Evolutionary conservation across 176 grass and related monocot species (phyloP), one percentile per base, ranked within the genome.

Genomic region (Hordeum marinum): DNA sequence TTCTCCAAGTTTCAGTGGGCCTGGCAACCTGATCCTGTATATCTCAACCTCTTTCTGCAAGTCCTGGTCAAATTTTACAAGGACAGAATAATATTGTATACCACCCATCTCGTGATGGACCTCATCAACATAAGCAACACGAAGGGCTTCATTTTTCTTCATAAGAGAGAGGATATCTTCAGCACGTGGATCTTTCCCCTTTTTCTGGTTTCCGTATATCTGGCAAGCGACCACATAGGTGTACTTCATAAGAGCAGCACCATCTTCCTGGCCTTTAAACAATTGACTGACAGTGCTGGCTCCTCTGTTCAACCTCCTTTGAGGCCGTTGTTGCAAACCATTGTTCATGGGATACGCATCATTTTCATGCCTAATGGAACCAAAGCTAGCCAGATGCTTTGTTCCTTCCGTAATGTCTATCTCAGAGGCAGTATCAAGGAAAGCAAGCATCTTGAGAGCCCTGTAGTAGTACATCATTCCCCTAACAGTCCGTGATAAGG

Each of bases 391-490:
- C 50, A 98, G 88, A 39, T 77, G 87, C 78, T 87, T 90, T 43
- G 96, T 95, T 18, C 96, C 96, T 17, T 94, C 89, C 18, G 85
- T 90, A 81, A 98, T 90, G 43, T 90, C 96, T 67, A 95, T 85
- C 86, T 98, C 96, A 4, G 96, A 98, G 34, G 96, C 96, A 70
- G 86, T 89, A 89, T 98, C 96, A 68, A 98, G 89, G 89, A 95
- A 98, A 32, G 93, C 76, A 80, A 98, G 91, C 91, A 98, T 98
- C 90, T 98, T 98, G 63, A 98, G 96, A 87, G 96, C 91, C 75
- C 87, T 98, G 91, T 98, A 90, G 48, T 98, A 95, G 88, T 98
- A 98, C 96, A 98, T 98, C 96, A 98, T 98, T 83, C 96, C 96
- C 78, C 96, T 89, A 35, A 95, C 96, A 41, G 96, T 98, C 24